A percentile compares a stretch with the other conserved stretches of the same genome.
These are phyloP conservation scores for Lachnellula arida DNA, from an alignment of 2,329 filamentous ascomycete species.

Conservation along the genomic window DNA sequence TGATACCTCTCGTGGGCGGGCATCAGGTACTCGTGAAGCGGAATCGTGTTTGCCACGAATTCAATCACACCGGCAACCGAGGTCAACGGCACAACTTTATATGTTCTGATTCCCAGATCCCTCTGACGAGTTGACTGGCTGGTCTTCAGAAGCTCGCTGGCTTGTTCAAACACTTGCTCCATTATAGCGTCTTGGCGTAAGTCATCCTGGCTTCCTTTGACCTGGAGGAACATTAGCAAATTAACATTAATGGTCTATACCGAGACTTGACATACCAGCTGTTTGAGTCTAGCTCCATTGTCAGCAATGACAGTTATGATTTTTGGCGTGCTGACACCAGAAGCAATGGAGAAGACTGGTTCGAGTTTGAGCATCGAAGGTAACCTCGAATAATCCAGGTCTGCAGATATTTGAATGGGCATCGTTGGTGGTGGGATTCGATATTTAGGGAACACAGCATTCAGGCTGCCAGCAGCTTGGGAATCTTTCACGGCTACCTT, in stretches of 20 bases:
- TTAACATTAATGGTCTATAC: neutral
- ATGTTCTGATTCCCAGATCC: conserved; percentile 85
- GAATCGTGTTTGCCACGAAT: conserved; percentile 90
- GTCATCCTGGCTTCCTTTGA: conserved; percentile 95
- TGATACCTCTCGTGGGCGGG: conserved; percentile 85
- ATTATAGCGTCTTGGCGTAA: conserved; percentile 96
- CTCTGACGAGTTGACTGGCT: conserved; percentile 85
- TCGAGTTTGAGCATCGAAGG: conserved; percentile 72
- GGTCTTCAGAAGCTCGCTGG: conserved; percentile 81
- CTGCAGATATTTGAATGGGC: conserved; percentile 68
- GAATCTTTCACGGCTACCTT: conserved; percentile 62
- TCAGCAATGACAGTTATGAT: conserved; percentile 78
- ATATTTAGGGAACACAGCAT: conserved; percentile 57
- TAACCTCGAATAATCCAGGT: conserved; percentile 70
- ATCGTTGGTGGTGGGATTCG: conserved; percentile 85
- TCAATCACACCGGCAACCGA: conserved; percentile 87
- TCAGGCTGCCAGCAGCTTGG: conserved; percentile 55
- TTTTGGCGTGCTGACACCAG: conserved; percentile 88
- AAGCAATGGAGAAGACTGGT: conserved; percentile 76
- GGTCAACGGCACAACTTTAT: conserved; percentile 91
- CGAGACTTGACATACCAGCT: conserved; percentile 54
- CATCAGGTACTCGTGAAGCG: conserved; percentile 86
- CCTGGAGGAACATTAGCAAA: conserved; percentile 37
- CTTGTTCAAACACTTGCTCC: conserved; percentile 98
- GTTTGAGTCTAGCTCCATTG: conserved; percentile 77